Percentiles rank a stretch among this genome's conserved stretches.
phyloP scores from a whole-genome alignment of 2,329 filamentous ascomycete genomes.

The Claviceps sp. region DNA sequence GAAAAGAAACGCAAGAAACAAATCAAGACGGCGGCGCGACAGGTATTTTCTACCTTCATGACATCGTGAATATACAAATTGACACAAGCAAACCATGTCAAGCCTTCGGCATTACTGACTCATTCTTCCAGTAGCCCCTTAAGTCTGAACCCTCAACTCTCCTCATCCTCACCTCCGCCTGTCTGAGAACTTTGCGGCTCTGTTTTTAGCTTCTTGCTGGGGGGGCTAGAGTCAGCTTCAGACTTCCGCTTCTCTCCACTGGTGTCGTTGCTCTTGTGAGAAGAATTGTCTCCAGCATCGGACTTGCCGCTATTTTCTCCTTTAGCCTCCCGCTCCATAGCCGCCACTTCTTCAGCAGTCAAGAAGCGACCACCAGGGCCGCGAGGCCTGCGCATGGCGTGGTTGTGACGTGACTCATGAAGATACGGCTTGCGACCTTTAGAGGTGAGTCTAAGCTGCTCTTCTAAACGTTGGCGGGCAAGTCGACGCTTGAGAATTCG shows the following conservation, averaged over 20 bases:
- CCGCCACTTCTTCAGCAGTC: conserved; percentile 88
- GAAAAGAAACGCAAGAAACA: conserved; percentile 3
- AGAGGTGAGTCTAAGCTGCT: conserved; percentile 78
- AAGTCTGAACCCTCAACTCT: conserved; percentile 4
- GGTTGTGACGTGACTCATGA: conserved; percentile 94
- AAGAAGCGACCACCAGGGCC: conserved; percentile 91
- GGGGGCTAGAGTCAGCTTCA: conserved; percentile 30
- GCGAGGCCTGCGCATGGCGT: conserved; percentile 89
- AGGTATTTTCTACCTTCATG: conserved; percentile 17
- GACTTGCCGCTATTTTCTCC: conserved; percentile 21
- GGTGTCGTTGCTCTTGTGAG: conserved; percentile 13
- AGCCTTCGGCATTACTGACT: neutral
- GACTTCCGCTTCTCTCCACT: conserved; percentile 48
- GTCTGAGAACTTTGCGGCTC: conserved; percentile 26
- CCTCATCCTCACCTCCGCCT: conserved; percentile 26
- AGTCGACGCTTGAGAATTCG: conserved; percentile 90
- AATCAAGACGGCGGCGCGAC: neutral
- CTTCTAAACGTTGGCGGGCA: conserved; percentile 84
- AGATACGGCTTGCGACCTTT: conserved; percentile 96
- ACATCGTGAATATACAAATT: conserved; percentile 21
- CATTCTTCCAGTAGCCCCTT: neutral
- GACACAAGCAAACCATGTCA: conserved; percentile 1
- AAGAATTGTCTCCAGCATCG: conserved; percentile 14
- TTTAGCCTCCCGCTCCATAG: conserved; percentile 58
- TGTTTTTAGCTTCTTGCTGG: conserved; percentile 45